These are phyloP conservation scores for Strobilomyces echinocephalus DNA, from an alignment of 768 basidiomycete species.

Conservation along the genomic window DNA sequence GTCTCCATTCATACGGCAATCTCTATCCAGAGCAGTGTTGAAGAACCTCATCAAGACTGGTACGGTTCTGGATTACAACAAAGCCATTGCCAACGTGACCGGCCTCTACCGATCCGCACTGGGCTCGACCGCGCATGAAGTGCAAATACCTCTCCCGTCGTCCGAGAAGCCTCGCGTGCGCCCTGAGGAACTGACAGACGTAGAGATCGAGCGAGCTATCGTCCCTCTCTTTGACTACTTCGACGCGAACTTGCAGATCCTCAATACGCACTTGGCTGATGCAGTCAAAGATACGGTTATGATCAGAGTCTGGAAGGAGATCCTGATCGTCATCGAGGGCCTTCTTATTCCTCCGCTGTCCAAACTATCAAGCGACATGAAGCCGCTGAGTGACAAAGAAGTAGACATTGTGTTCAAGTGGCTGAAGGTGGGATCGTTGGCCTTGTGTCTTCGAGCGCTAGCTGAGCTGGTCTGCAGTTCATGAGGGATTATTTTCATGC, in stretches of 20 bases:
- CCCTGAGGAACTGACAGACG: constrained; percentile 81
- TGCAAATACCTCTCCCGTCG: constrained; percentile 70
- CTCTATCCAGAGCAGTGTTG: constrained; percentile 69
- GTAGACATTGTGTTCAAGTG: constrained; percentile 99
- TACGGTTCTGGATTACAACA: constrained; percentile 77
- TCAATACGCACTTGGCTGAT: constrained; percentile 84
- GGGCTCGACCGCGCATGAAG: constrained; percentile 60
- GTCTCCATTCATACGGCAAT: constrained; percentile 88
- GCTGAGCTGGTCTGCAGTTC: constrained; percentile 50
- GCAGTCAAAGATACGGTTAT: constrained; percentile 89
- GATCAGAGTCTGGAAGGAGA: constrained; percentile 94
- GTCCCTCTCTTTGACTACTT: constrained; percentile 93
- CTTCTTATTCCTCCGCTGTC: constrained; percentile 88
- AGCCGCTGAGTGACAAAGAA: constrained; percentile 89
- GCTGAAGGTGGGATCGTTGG: constrained; percentile 62
- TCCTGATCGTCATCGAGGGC: constrained; percentile 78
- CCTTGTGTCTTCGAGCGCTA: not conserved
- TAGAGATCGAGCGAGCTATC: constrained; percentile 93
- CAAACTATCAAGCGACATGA: constrained; percentile 83
- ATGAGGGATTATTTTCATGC: constrained; percentile 93
- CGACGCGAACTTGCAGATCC: constrained; percentile 84
- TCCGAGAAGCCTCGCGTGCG: constrained; percentile 73
- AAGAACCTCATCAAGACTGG: constrained; percentile 70
- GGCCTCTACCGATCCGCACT: constrained; percentile 79
- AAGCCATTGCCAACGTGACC: constrained; percentile 76